Conservation (phyloP, 106 monocot genomes). For the Phalaenopsis aphrodite region DNA sequence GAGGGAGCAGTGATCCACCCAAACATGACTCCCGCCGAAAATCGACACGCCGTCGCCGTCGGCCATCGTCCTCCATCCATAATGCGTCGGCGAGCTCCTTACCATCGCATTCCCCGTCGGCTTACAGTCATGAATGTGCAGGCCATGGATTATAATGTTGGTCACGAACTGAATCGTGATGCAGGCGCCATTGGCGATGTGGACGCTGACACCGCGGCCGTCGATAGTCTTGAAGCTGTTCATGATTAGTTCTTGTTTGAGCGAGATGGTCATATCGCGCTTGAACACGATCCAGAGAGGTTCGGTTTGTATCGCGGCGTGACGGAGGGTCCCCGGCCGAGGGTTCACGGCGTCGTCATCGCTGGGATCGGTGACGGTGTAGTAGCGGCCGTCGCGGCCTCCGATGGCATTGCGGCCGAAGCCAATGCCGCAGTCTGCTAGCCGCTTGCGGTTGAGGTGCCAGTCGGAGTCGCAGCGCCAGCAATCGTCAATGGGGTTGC, state of each 20-base stretch:
- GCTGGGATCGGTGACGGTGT: conserved; percentile 30
- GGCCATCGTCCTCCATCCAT: conserved; percentile 44
- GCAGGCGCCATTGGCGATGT: conserved; percentile 42
- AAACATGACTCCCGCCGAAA: conserved; percentile 33
- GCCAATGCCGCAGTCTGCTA: conserved; percentile 41
- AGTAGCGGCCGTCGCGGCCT: conserved; percentile 32
- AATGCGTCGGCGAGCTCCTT: conserved; percentile 37
- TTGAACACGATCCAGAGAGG: conserved; percentile 44
- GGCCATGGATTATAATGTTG: conserved; percentile 33
- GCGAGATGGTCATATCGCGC: conserved; percentile 42
- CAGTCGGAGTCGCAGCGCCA: conserved; percentile 43
- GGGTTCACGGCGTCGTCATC: conserved; percentile 36
- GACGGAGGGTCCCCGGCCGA: conserved; percentile 32
- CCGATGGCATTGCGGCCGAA: conserved; percentile 43
- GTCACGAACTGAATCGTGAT: conserved; percentile 33
- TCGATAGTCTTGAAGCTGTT: conserved; percentile 53
- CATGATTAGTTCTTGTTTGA: conserved; percentile 50
- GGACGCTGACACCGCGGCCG: conserved; percentile 32
- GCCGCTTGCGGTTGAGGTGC: conserved; percentile 39
- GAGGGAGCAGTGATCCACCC: conserved; percentile 47
- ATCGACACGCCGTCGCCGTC: conserved; percentile 45
- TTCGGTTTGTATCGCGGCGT: conserved; percentile 35
- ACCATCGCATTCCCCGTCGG: conserved; percentile 51
- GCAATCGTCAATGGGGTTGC: conserved; percentile 47
- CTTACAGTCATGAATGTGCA: conserved; percentile 42